Conservation (phyloP, 441 rosid genomes). For the Gossypium trilobum region DNA sequence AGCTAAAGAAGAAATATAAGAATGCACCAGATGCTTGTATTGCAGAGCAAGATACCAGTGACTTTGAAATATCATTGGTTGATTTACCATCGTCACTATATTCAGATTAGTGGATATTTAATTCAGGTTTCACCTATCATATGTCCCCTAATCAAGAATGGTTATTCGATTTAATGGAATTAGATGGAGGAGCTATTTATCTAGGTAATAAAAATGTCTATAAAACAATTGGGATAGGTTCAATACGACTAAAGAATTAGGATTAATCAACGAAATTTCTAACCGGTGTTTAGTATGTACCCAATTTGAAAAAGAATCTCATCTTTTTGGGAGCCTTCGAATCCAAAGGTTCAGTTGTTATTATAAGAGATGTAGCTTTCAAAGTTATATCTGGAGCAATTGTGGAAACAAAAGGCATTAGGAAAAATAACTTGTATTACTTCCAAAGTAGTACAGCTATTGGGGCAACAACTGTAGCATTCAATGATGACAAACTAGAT, state of each 20-base stretch:
- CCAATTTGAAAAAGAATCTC: not conserved
- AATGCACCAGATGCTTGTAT: not conserved
- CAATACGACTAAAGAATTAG: not conserved
- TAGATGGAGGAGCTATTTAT: not conserved
- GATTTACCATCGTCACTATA: not conserved
- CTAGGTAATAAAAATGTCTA: not conserved
- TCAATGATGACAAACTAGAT: too few species aligned
- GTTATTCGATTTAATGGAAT: not conserved
- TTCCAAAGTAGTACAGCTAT: too few species aligned
- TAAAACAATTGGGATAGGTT: too few species aligned
- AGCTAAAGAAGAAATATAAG: not conserved
- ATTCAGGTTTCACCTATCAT: not conserved
- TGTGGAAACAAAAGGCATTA: too few species aligned
- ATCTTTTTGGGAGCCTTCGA: not conserved
- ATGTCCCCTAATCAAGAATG: not conserved
- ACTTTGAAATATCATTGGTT: not conserved
- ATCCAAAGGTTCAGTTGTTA: not conserved
- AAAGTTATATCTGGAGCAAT: too few species aligned
- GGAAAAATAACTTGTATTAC: too few species aligned
- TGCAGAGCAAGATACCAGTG: not conserved
- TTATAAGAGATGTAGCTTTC: not conserved
- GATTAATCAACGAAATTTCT: not conserved
- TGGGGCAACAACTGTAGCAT: too few species aligned
- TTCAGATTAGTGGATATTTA: not conserved
- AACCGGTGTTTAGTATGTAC: not conserved